Base-by-base conservation (phyloP, 1,139 yeast species). In the Nakaseomyces glabratus region DNA sequence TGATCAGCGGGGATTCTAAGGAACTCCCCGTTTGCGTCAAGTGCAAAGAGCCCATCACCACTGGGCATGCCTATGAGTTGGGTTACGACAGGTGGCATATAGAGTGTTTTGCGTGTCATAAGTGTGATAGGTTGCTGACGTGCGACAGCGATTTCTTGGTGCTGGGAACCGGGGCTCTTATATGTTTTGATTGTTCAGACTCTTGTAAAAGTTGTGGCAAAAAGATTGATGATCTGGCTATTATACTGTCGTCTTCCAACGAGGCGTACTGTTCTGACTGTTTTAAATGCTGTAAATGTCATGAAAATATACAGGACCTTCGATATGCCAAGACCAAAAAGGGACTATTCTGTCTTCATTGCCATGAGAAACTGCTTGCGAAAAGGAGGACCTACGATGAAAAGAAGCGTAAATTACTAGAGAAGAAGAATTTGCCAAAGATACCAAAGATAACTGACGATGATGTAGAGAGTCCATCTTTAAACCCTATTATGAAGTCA, bases 61-160 rank as follows among this genome's bases (percentile, higher is more conserved):
- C 78, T 44, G 90, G 88, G 15, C 90, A 81, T 48, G 90, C 90
- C 4, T 81, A 80, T 50, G 90, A 81, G 51, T 58, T 80, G 37
- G 95, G 95, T 17, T 93, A 82, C 35, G 90, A 85, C 55, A 73
- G 95, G 47, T 90, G 98, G 98, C 98, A 90, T 57, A 82, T 85
- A 37, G 74, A 80, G 44, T 90, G 97, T 48, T 93, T 90, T 61
- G 71, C 77, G 37, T 90, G 98, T 60, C 80, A 93, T 39, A 80
- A 81, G 48, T 90, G 98, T 59, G 68, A 71, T 28, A 69, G 73
- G 44, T 71, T 78, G 30, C 64, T 90, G 39, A 95, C 93, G 20
- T 82, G 94, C 47, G 81, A 86, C 54, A 80, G 93, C 24, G 86
- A 86, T 57, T 82, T 93, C 56, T 65, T 90, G 35, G 95, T 90